These are phyloP conservation scores for Toxicodendron radicans DNA, from an alignment of 345 rosid species.

Conservation along the genomic window DNA sequence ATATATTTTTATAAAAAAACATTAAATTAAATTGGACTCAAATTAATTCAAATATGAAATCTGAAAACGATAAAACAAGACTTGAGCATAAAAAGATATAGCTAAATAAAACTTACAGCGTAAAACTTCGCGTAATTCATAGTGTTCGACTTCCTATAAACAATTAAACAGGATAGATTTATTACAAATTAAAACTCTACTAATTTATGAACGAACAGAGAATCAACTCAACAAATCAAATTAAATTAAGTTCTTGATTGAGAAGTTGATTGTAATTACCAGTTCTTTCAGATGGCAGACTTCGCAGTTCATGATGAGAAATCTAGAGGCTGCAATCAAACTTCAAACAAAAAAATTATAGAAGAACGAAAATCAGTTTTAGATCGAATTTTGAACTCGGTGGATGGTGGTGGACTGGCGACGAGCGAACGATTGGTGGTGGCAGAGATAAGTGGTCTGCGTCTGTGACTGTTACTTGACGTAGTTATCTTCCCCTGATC, in stretches of 20 bases:
- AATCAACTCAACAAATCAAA: constrained; percentile 3
- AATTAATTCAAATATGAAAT: neutral
- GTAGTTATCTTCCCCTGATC: neutral
- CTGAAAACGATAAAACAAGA: neutral
- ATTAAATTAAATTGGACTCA: neutral
- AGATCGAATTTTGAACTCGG: neutral
- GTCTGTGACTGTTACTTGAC: neutral
- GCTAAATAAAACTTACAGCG: constrained; percentile 59
- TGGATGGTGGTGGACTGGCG: neutral
- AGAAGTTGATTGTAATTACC: constrained; percentile 34
- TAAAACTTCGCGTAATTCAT: constrained; percentile 81
- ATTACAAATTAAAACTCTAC: neutral
- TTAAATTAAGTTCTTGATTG: neutral
- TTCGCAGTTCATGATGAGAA: constrained; percentile 74
- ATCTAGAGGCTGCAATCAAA: neutral
- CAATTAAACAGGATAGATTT: neutral
- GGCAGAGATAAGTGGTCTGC: neutral
- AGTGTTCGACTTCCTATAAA: constrained; percentile 77
- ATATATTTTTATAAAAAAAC: neutral
- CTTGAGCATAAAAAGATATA: neutral
- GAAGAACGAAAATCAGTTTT: neutral
- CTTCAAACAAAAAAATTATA: neutral
- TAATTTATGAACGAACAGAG: constrained; percentile 10
- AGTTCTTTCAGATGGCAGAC: constrained; percentile 92
- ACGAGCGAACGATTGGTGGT: neutral